Percentiles rank a stretch among this genome's conserved stretches.
Evolutionary conservation across 2,329 filamentous ascomycete genomes (phyloP).

Genomic region (Ascochyta viciae-villosae): DNA sequence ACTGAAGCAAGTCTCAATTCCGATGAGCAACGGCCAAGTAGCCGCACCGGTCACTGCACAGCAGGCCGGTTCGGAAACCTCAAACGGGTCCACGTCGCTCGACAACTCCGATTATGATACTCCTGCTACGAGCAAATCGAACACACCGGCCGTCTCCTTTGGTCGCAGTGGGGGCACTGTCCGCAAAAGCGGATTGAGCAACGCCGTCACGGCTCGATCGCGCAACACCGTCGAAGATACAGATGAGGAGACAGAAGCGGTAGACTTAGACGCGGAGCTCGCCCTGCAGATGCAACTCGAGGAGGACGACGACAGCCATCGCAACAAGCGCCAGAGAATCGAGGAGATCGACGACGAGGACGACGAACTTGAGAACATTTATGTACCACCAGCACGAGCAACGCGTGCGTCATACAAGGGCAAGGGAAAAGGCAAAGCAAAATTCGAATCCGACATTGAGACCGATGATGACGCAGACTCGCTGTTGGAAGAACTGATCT

Average conservation of each 20-base stretch:
- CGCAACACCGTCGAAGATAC: slow-evolving; percentile 31
- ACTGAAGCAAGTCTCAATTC: slow-evolving; percentile 45
- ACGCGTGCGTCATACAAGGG: slow-evolving; percentile 23
- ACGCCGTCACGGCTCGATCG: slow-evolving; percentile 28
- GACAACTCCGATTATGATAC: slow-evolving; percentile 63
- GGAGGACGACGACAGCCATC: slow-evolving; percentile 55
- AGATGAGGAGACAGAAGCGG: slow-evolving; percentile 39
- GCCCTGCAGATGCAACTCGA: slow-evolving; percentile 65
- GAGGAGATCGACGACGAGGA: slow-evolving; percentile 41
- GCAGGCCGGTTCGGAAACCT: slow-evolving; percentile 31
- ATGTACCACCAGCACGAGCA: slow-evolving; percentile 1
- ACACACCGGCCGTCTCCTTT: slow-evolving; percentile 59
- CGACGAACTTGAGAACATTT: slow-evolving; percentile 12
- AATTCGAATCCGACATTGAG: slow-evolving; percentile 8
- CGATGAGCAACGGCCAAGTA: slow-evolving; percentile 25
- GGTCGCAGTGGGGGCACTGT: slow-evolving; percentile 30
- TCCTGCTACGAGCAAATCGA: slow-evolving; percentile 65
- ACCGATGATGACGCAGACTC: slow-evolving; percentile 17
- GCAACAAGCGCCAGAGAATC: slow-evolving; percentile 48
- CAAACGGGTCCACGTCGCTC: slow-evolving; percentile 40
- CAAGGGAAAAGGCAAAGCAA: slow-evolving; percentile 39
- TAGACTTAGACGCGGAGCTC: slow-evolving; percentile 60
- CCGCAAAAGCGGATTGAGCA: slow-evolving; percentile 31
- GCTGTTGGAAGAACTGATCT: slow-evolving; percentile 28
- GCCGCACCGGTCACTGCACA: slow-evolving; percentile 21